Evolutionary conservation across 805 yeast species (phyloP), one percentile per base, ranked within the genome.

Genomic region (Starmerella vitae): DNA sequence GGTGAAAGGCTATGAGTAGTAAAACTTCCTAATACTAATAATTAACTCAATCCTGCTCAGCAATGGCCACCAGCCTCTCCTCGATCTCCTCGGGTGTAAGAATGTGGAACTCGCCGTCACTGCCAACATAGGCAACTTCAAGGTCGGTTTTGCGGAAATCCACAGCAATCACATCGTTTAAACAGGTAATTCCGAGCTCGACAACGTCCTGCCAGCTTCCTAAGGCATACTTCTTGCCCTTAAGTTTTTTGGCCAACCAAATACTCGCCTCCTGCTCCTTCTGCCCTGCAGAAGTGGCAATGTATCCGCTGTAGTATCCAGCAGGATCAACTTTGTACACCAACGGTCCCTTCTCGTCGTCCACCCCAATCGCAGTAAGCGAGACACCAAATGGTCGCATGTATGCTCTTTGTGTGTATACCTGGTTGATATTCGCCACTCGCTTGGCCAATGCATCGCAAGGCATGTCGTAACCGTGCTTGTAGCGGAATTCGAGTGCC

Each of bases 341-440:
- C 53, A 76, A 74, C 20, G 98, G 95, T 1, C 97, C 98, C 38
- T 66, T 60, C 61, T 78, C 93, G 56, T 84, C 95, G 60, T 85
- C 96, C 41, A 81, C 77, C 33, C 93, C 74, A 42, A 85, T 71
- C 54, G 88, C 78, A 20, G 95, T 84, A 56, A 85, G 69, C 21
- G 94, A 83, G 43, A 88, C 95, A 28, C 98, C 98, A 50, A 85
- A 68, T 20, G 98, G 98, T 62, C 98, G 76, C 97, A 91, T 91
- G 62, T 88, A 88, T 9, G 97, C 97, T 57, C 96, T 72, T 64
- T 91, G 98, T 30, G 98, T 91, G 62, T 85, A 91, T 46, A 91
- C 74, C 66, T 91, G 98, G 36, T 94, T 80, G 56, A 85, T 65
- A 59, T 91, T 91, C 40, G 97, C 97, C 81, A 91, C 78, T 59